A percentile compares a stretch with the other conserved stretches of the same genome.
These are phyloP conservation scores for Heterococcus sp. DNA, from an alignment of 108 stramenopile genomes.

Conservation along the genomic window DNA sequence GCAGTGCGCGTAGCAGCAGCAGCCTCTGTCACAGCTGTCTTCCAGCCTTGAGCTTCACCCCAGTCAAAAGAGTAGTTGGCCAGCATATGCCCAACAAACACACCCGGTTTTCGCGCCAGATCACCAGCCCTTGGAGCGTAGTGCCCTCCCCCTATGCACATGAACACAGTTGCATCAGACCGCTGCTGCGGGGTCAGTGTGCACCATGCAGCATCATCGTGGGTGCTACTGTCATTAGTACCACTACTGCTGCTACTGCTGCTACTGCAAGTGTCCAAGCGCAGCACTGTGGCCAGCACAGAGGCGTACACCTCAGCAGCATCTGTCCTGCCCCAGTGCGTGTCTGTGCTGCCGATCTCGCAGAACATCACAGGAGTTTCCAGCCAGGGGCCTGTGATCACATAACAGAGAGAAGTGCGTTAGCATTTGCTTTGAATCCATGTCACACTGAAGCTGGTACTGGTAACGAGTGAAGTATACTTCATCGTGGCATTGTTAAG, in stretches of 20 bases:
- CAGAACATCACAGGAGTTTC: conserved; percentile 41
- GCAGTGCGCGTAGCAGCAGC: conserved; percentile 16
- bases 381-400: too few relatives aligned
- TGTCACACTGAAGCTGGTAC: too few relatives aligned
- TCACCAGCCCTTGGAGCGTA: conserved; percentile 37
- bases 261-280: neutral
- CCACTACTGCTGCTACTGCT: neutral
- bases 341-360: conserved; percentile 35
- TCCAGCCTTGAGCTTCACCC: conserved; percentile 9
- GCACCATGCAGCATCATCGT: neutral
- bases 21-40: conserved; percentile 25
- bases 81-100: conserved; percentile 32
- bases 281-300: conserved; percentile 5
- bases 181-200: conserved; percentile 2
- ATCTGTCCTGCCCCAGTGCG: conserved; percentile 24
- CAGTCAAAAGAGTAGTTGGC: conserved; percentile 31
- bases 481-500: too few relatives aligned
- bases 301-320: conserved; percentile 31
- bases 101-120: conserved; percentile 6
- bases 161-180: conserved; percentile 7
- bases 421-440: too few relatives aligned
- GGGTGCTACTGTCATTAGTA: neutral
- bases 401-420: too few relatives aligned
- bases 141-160: conserved; percentile 42
- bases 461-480: too few relatives aligned